These are phyloP conservation scores for Dioscorea dumetorum DNA, from an alignment of 106 monocot species.

Conservation along the genomic window DNA sequence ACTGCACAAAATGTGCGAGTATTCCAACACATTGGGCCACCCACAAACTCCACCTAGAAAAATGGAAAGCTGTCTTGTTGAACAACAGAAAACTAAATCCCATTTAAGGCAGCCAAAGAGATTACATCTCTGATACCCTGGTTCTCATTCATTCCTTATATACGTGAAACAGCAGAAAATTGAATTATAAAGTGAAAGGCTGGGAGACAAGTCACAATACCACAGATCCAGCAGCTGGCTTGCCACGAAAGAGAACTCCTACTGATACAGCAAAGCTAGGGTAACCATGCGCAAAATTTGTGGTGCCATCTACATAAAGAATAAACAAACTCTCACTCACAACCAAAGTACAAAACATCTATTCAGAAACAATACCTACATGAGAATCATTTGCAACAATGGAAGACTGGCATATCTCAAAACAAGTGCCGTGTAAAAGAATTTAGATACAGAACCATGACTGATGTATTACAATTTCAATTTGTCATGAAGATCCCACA, in stretches of 20 bases:
- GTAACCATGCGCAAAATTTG: conserved; percentile 97
- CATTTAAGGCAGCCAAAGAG: background rate
- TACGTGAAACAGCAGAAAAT: background rate
- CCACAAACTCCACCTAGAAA: conserved; percentile 88
- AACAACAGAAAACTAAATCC: background rate
- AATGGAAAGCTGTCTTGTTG: background rate
- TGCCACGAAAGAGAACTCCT: conserved; percentile 90
- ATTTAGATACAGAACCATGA: no score
- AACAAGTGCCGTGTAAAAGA: background rate
- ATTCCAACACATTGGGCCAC: conserved; percentile 99
- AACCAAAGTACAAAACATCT: no score
- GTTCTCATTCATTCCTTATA: no score
- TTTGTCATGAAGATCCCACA: no score
- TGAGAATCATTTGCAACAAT: no score
- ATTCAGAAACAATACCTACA: no score
- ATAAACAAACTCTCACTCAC: background rate
- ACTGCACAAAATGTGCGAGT: conserved; percentile 83
- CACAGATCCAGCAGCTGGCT: conserved; percentile 92
- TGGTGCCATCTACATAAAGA: conserved; percentile 83
- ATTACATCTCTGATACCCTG: no score
- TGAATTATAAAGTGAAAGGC: background rate
- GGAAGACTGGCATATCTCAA: no score
- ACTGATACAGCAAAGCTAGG: conserved; percentile 98
- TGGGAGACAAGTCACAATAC: conserved; percentile 22
- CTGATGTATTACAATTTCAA: no score